phyloP scores from a whole-genome alignment of 1,284 basidiomycete species.

The Pulveroboletus sp. region DNA sequence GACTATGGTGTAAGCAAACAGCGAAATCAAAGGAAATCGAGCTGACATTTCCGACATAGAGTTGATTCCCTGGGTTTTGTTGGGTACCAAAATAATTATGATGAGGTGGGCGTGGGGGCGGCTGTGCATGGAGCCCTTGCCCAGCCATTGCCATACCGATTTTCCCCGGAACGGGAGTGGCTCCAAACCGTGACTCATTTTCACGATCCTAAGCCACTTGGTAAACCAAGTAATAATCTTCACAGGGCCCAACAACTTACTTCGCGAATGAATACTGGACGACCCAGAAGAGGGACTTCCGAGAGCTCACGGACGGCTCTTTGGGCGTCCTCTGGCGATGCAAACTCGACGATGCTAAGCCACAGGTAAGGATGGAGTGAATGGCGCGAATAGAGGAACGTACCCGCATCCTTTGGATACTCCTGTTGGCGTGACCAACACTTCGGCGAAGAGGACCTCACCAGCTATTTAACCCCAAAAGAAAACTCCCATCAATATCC shows the following conservation, averaged over 20 bases:
- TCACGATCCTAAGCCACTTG: slow-evolving; percentile 80
- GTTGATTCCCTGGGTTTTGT: slow-evolving; percentile 79
- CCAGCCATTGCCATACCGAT: slow-evolving; percentile 90
- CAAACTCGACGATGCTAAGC: slow-evolving; percentile 88
- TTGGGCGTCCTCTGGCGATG: slow-evolving; percentile 81
- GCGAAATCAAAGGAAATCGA: neutral
- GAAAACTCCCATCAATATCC: slow-evolving; percentile 87
- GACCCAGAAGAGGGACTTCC: slow-evolving; percentile 85
- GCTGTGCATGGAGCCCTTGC: slow-evolving; percentile 70
- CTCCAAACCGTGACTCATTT: slow-evolving; percentile 91
- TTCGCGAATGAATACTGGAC: slow-evolving; percentile 95
- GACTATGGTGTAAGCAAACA: slow-evolving; percentile 12
- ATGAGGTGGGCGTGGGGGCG: slow-evolving; percentile 72
- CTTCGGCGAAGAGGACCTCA: slow-evolving; percentile 98
- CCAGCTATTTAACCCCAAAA: slow-evolving; percentile 86
- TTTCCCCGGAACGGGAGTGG: slow-evolving; percentile 89
- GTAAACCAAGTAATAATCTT: neutral
- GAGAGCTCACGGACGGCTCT: slow-evolving; percentile 85
- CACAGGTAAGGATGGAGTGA: slow-evolving; percentile 8
- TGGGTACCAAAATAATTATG: slow-evolving; percentile 68
- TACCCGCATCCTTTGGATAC: slow-evolving; percentile 98
- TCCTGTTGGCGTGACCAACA: slow-evolving; percentile 93
- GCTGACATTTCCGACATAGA: slow-evolving; percentile 89
- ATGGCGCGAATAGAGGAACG: slow-evolving; percentile 39
- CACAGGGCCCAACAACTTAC: slow-evolving; percentile 45